phyloP scores from a whole-genome alignment of 768 basidiomycete genomes.

The Termitomyces sp. region DNA sequence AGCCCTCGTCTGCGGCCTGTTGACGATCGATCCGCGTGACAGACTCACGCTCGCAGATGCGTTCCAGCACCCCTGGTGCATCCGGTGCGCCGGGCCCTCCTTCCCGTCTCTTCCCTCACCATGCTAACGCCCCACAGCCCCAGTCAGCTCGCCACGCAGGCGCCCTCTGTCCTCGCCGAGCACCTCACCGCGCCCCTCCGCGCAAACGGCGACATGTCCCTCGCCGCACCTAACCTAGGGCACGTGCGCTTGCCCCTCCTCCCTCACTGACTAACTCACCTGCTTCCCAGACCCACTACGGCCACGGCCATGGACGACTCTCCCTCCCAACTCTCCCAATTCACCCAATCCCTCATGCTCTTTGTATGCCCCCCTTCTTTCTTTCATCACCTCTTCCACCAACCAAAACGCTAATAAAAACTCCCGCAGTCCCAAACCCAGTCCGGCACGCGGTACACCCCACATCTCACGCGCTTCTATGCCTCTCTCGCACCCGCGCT shows the following conservation, averaged over 20 bases:
- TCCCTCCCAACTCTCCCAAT: slow-evolving; percentile 46
- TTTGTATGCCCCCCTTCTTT: slow-evolving; percentile 51
- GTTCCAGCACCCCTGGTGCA: slow-evolving; percentile 64
- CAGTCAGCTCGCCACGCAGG: slow-evolving; percentile 58
- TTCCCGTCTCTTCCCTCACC: neutral
- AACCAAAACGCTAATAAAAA: neutral
- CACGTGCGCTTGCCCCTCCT: neutral
- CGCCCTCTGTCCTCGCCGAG: slow-evolving; percentile 53
- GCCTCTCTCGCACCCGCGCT: slow-evolving; percentile 47
- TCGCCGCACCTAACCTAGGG: slow-evolving; percentile 54
- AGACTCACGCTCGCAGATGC: slow-evolving; percentile 57
- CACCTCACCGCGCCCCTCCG: slow-evolving; percentile 65
- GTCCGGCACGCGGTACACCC: slow-evolving; percentile 62
- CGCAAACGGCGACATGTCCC: slow-evolving; percentile 65
- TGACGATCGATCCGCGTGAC: slow-evolving; percentile 62
- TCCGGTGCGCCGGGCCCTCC: slow-evolving; percentile 35
- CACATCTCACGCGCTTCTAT: slow-evolving; percentile 80
- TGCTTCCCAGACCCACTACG: neutral
- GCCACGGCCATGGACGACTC: neutral
- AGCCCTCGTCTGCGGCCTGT: slow-evolving; percentile 34
- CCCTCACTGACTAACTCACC: neutral
- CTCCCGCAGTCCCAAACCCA: slow-evolving; percentile 72
- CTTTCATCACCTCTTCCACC: no score
- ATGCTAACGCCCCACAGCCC: slow-evolving; percentile 34
- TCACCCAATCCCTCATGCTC: slow-evolving; percentile 74